Base-by-base conservation (phyloP, 2,329 filamentous ascomycete species). In the Macroventuria anomochaeta region DNA sequence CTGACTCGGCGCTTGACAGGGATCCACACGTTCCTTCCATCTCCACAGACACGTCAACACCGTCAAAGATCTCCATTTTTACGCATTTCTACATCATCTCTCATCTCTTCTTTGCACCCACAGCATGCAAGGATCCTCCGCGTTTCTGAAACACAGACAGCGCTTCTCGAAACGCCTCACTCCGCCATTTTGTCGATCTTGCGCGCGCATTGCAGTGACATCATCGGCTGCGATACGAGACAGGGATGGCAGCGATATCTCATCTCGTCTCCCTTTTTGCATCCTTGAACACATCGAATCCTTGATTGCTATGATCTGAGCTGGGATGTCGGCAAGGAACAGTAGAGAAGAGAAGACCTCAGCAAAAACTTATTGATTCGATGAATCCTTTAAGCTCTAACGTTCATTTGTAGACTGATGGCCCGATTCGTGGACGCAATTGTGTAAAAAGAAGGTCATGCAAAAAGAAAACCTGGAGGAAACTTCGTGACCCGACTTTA, bases 11-110 rank as follows among this genome's bases (percentile, higher is more conserved):
- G 34, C 46, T 54, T 46, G 46, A 44, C 51, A 54, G 18, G 44
- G 51, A 49, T 49, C 39, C 28, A 28, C 28, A 34, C 23, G 18
- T 40, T 49, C 21, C 5, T 15, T 11, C 21, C 13, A 36, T 23
- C 32, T 38, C 20, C 44, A 48, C 43, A n/a, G 34, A 44, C 46
- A 54, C 51, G 51, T 54, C 51, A 20, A 54, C 34, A 54, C 51
- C 51, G 51, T 46, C 44, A 49, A 32, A 54, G 51, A 49, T 54
- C 51, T 40, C 8, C 51, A 32, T 21, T 40, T 12, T 40, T 44
- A 49, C 44, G 40, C 33, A 33, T 43, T 37, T 23, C 18, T 21
- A 34, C 28, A 44, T 40, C 21, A 28, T 21, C 34, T 13, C 13
- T 39, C 32, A 17, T 20, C 33, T 29, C 17, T 20, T 23, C 26